Evolutionary conservation across 208 protist genomes (phyloP), one percentile per base, ranked within the genome.

Genomic region (Trypanosoma conorhini): DNA sequence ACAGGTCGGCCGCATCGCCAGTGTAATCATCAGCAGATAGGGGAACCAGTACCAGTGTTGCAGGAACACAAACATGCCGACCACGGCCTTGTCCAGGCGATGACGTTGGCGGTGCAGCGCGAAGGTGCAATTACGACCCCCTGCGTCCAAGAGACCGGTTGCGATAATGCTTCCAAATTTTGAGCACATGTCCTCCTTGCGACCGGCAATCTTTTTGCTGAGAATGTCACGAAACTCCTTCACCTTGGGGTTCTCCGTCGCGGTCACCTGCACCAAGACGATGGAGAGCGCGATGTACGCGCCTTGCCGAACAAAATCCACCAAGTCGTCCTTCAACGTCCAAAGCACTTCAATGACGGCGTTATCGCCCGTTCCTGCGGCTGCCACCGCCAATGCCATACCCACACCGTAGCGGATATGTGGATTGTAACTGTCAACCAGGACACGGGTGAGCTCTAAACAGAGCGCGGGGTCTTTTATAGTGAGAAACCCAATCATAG

Each of bases 31-130:
- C 54, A 99, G 93, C 35, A 93, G 80, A 67, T 99, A 97, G 31
- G 99, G 99, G 82, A 98, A 99, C 99, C 99, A 99, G 82, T 98
- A 99, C 99, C 99, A 99, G 83, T 99, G 98, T 88, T 99, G 98
- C 22, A 86, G 79, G 80, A 99, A 99, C 31, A 99, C 70, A 48
- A 98, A 97, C 75, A 99, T 87, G 46, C 99, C 99, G 1, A 98
- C 96, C 19, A 99, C 98, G 10, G 97, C 88, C 72, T 94, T 93
- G 80, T 98, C 94, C 33, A 95, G 83, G 54, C 89, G 97, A 78
- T 99, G 97, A 26, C 98, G 98, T 38, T 93, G 82, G 44, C 86
- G 87, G 62, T 93, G 96, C n/a, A 99, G 77, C 28, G 84, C 69
- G 70, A 99, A 99, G 42, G 98, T 99, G 58, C 88, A 88, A 85